Evolutionary conservation across 2,329 filamentous ascomycete species (phyloP).

Genomic region (Colletotrichum sp.): DNA sequence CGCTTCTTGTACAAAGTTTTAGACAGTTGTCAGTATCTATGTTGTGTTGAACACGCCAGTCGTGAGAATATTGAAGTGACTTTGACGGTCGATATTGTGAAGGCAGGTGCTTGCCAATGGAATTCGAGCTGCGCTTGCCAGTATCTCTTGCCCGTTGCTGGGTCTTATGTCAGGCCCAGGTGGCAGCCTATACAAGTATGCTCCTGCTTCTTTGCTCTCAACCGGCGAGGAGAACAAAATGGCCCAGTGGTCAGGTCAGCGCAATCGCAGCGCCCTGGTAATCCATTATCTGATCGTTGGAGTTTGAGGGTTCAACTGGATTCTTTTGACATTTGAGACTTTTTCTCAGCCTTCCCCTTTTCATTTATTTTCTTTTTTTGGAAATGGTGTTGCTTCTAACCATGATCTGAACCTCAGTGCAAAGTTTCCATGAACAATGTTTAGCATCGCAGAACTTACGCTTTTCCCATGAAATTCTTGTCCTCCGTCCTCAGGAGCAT

Average conservation of each 20-base stretch:
- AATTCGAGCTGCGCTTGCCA: neutral
- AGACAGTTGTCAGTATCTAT: neutral
- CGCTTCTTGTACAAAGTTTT: neutral
- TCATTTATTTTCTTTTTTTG: neutral
- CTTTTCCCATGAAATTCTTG: neutral
- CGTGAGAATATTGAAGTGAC: neutral
- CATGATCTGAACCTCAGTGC: neutral
- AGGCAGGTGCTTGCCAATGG: neutral
- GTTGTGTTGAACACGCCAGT: neutral
- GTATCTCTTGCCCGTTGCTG: neutral
- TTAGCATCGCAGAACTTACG: neutral
- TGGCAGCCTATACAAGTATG: neutral
- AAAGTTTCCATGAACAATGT: too few relatives aligned
- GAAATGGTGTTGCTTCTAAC: neutral
- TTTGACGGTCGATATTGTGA: neutral
- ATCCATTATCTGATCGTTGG: neutral
- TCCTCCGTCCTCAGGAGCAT: too few relatives aligned
- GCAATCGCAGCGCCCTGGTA: neutral
- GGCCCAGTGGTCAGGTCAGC: neutral
- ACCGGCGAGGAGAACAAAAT: neutral
- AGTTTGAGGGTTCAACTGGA: neutral
- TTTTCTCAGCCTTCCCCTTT: neutral
- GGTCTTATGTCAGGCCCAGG: neutral
- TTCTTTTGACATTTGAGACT: neutral
- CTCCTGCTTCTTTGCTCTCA: neutral